Evolutionary conservation across 371 early-diverging fungal species (phyloP).

Genomic region (Catenaria anguillulae): DNA sequence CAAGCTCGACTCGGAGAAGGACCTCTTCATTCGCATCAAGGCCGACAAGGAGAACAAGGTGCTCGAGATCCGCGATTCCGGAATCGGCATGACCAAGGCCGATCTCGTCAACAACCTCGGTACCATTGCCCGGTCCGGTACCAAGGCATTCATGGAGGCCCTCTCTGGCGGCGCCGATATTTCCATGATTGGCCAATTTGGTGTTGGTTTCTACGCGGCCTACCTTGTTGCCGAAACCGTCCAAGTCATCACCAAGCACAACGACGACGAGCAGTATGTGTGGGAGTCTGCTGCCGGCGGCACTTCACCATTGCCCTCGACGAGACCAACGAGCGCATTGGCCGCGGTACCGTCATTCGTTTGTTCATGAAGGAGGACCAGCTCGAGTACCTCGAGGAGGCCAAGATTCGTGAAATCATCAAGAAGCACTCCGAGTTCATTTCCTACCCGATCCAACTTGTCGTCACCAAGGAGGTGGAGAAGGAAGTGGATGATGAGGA

Average conservation of each 20-base stretch:
- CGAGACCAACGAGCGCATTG: constrained; percentile 51
- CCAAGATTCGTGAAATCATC: constrained; percentile 75
- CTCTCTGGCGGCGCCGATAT: constrained; percentile 58
- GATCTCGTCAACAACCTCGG: constrained; percentile 93
- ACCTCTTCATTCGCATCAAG: constrained; percentile 69
- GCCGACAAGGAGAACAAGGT: constrained; percentile 61
- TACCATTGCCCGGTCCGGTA: constrained; percentile 92
- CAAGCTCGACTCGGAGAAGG: constrained; percentile 56
- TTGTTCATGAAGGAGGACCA: constrained; percentile 87
- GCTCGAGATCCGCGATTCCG: constrained; percentile 56
- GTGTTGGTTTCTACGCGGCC: constrained; percentile 97
- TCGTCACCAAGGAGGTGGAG: constrained; percentile 74
- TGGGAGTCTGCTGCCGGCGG: constrained; percentile 91
- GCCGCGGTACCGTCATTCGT: constrained; percentile 78
- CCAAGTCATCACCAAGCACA: constrained; percentile 87
- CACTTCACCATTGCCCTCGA: constrained; percentile 82
- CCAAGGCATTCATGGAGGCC: constrained; percentile 87
- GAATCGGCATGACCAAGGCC: constrained; percentile 96
- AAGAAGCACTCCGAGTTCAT: constrained; percentile 95
- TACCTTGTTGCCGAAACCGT: constrained; percentile 93
- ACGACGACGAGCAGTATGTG: constrained; percentile 83
- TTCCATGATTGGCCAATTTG: constrained; percentile 95
- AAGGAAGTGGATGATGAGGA: constrained; percentile 67
- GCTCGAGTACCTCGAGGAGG: constrained; percentile 77
- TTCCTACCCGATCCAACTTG: constrained; percentile 78